These are phyloP conservation scores for Abrus pulchellus DNA, from an alignment of 306 rosid genomes.

Conservation along the genomic window DNA sequence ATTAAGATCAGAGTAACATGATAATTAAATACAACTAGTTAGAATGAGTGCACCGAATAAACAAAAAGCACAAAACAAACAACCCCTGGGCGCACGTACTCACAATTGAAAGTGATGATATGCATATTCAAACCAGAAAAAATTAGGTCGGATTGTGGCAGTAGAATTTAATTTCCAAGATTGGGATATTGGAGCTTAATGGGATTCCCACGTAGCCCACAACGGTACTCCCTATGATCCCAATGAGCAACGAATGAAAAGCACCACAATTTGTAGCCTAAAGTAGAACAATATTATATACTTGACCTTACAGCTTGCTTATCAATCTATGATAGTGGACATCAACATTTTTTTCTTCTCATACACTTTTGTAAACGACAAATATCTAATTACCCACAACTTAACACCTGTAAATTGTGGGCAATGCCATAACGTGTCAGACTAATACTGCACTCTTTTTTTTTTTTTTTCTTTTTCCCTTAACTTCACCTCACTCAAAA, in stretches of 20 bases:
- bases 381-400: neutral
- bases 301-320: conserved; percentile 45
- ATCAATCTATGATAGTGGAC: conserved; percentile 46
- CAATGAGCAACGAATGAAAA: conserved; percentile 33
- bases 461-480: no score
- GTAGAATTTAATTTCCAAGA: conserved; percentile 25
- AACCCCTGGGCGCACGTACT: neutral
- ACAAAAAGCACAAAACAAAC: neutral
- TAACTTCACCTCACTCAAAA: no score
- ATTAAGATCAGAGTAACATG: no score
- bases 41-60: no score
- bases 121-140: conserved; percentile 30
- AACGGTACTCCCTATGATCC: conserved; percentile 26
- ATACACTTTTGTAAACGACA: neutral
- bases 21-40: no score
- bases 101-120: conserved; percentile 18
- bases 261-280: conserved; percentile 55
- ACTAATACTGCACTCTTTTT: neutral
- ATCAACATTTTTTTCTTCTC: conserved; percentile 20
- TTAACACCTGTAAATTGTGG: conserved; percentile 34
- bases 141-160: conserved; percentile 47
- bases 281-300: conserved; percentile 48
- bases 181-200: conserved; percentile 53
- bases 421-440: neutral
- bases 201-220: conserved; percentile 62